These are phyloP conservation scores for Cerrena zonata DNA, from an alignment of 1,284 basidiomycete genomes.

Conservation along the genomic window DNA sequence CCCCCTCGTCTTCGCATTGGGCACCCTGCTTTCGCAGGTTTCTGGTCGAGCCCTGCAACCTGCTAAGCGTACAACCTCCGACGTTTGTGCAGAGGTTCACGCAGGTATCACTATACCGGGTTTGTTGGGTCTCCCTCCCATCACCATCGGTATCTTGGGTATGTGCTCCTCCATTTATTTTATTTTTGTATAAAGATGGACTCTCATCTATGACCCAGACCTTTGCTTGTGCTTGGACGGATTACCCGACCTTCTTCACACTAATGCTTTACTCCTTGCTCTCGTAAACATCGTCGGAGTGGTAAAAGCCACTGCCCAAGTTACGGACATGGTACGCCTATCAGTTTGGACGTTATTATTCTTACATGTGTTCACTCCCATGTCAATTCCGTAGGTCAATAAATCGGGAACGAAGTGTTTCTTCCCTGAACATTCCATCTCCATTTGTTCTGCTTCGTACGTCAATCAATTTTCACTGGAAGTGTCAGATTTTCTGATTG, in stretches of 20 bases:
- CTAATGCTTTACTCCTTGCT: conserved; percentile 26
- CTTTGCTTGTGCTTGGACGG: conserved; percentile 37
- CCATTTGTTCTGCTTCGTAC: conserved; percentile 28
- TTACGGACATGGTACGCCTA: conserved; percentile 32
- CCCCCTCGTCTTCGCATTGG: conserved; percentile 6
- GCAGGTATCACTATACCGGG: conserved; percentile 27
- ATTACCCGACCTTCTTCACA: conserved; percentile 30
- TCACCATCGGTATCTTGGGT: conserved; percentile 32
- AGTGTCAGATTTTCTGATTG: neutral
- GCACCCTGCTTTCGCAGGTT: conserved; percentile 5
- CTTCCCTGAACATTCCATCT: conserved; percentile 37
- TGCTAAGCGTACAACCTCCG: conserved; percentile 20
- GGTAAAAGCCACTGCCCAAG: conserved; percentile 19
- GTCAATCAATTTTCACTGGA: neutral
- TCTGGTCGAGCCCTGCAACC: conserved; percentile 11
- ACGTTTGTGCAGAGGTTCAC: conserved; percentile 37
- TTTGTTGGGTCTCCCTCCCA: conserved; percentile 16
- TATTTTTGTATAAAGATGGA: neutral
- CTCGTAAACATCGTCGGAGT: conserved; percentile 31
- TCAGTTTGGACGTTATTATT: too few species aligned
- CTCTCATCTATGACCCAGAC: conserved; percentile 21
- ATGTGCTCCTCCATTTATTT: conserved; percentile 9
- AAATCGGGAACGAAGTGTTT: conserved; percentile 28
- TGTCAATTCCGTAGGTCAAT: conserved; percentile 19
- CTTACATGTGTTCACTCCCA: neutral